Evolutionary conservation across 2,329 filamentous ascomycete species (phyloP).

Genomic region (Macrophomina phaseolina): DNA sequence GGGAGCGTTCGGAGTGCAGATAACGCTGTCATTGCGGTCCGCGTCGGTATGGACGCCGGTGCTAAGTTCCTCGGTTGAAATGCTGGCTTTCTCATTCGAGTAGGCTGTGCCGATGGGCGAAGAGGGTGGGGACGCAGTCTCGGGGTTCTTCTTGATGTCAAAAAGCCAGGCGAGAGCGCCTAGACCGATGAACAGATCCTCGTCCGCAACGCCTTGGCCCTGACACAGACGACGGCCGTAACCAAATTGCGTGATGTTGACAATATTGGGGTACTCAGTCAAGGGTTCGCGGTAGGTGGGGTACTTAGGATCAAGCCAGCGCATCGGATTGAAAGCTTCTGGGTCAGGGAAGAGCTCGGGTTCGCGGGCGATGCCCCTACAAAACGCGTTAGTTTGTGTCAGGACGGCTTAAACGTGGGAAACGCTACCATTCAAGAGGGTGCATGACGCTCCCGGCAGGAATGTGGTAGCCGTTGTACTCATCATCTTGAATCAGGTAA

Average conservation of each 20-base stretch:
- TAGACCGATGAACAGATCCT: slow-evolving; percentile 49
- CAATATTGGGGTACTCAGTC: slow-evolving; percentile 58
- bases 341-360: slow-evolving; percentile 57
- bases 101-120: slow-evolving; percentile 31
- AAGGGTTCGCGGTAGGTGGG: slow-evolving; percentile 61
- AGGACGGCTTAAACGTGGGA: neutral
- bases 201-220: slow-evolving; percentile 49
- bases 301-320: slow-evolving; percentile 59
- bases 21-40: slow-evolving; percentile 12
- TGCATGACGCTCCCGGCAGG: slow-evolving; percentile 59
- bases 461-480: slow-evolving; percentile 63
- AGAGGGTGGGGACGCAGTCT: neutral
- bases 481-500: slow-evolving; percentile 59
- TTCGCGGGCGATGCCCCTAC: slow-evolving; percentile 60
- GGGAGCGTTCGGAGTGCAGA: neutral
- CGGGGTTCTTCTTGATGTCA: slow-evolving; percentile 39
- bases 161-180: slow-evolving; percentile 55
- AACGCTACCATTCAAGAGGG: slow-evolving; percentile 50
- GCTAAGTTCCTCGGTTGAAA: slow-evolving; percentile 45
- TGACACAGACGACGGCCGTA: slow-evolving; percentile 58
- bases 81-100: slow-evolving; percentile 41
- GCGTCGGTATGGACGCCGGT: slow-evolving; percentile 28
- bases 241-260: slow-evolving; percentile 61
- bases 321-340: slow-evolving; percentile 58
- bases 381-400: slow-evolving; percentile 29